Percentiles rank a stretch among this genome's conserved stretches.
These are phyloP conservation scores for Paramecium octaurelia DNA, from an alignment of 73 alveolate genomes.

Conservation along the genomic window DNA sequence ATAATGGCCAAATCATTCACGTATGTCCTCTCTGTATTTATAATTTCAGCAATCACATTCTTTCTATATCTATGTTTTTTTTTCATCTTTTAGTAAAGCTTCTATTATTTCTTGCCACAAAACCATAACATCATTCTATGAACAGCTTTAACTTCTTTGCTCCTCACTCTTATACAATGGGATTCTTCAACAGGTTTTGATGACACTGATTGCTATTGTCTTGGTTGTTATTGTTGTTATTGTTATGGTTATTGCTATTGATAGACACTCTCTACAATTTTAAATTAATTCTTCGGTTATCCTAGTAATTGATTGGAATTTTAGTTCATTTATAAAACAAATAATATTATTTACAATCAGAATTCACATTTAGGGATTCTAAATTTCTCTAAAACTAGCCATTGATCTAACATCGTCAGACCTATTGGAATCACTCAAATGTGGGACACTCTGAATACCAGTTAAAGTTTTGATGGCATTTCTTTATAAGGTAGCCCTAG, in stretches of 20 bases:
- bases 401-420: constrained; percentile 36
- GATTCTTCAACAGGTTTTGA: neutral
- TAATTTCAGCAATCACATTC: constrained; percentile 29
- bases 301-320: neutral
- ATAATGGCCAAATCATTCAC: neutral
- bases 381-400: neutral
- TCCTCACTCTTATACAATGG: neutral
- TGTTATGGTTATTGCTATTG: neutral
- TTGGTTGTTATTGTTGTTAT: neutral
- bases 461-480: neutral
- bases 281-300: neutral
- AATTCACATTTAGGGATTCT: neutral
- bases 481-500: neutral
- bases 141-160: neutral
- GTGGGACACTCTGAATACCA: neutral
- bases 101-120: neutral
- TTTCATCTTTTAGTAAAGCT: neutral
- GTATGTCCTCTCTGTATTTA: constrained; percentile 21
- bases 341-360: neutral
- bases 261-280: neutral
- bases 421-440: constrained; percentile 10
- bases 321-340: neutral
- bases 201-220: neutral
- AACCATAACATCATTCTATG: neutral
- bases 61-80: constrained; percentile 39